Conservation (phyloP, 768 basidiomycete genomes). For the Lyophyllum shimeji region DNA sequence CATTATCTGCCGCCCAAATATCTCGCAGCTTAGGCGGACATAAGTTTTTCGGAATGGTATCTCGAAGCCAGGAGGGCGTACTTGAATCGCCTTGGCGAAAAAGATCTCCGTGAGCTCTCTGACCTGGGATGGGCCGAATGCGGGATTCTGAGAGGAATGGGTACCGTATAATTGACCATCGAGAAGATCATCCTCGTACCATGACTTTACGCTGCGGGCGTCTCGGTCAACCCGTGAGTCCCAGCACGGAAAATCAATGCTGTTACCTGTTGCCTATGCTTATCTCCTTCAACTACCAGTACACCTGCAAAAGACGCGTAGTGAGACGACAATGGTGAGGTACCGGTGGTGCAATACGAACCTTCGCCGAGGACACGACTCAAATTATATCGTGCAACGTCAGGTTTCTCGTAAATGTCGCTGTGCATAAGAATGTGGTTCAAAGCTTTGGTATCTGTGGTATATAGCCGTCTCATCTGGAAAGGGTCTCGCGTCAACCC, state of each 20-base stretch:
- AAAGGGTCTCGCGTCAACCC: conserved; percentile 24
- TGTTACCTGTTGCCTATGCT: conserved; percentile 45
- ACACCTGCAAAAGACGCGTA: conserved; percentile 48
- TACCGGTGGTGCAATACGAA: not conserved
- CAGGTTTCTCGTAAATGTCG: conserved; percentile 57
- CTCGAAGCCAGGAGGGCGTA: conserved; percentile 54
- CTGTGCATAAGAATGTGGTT: conserved; percentile 62
- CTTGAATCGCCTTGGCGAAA: conserved; percentile 52
- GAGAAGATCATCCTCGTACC: conserved; percentile 22
- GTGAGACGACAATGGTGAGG: not conserved
- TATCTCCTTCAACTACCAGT: conserved; percentile 47
- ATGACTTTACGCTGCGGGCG: conserved; percentile 41
- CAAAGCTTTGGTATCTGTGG: conserved; percentile 43
- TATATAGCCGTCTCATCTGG: conserved; percentile 14
- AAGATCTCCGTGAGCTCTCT: conserved; percentile 60
- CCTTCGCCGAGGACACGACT: conserved; percentile 44
- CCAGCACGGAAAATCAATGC: not conserved
- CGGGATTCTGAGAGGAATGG: conserved; percentile 54
- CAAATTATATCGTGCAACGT: conserved; percentile 34
- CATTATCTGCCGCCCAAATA: conserved; percentile 37
- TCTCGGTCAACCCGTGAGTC: not conserved
- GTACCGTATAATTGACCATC: conserved; percentile 5
- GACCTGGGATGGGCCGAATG: conserved; percentile 61
- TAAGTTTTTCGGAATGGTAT: not conserved
- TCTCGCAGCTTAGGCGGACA: conserved; percentile 43